Conservation (phyloP, 495 filamentous ascomycete genomes). For the Cryomyces minteri region DNA sequence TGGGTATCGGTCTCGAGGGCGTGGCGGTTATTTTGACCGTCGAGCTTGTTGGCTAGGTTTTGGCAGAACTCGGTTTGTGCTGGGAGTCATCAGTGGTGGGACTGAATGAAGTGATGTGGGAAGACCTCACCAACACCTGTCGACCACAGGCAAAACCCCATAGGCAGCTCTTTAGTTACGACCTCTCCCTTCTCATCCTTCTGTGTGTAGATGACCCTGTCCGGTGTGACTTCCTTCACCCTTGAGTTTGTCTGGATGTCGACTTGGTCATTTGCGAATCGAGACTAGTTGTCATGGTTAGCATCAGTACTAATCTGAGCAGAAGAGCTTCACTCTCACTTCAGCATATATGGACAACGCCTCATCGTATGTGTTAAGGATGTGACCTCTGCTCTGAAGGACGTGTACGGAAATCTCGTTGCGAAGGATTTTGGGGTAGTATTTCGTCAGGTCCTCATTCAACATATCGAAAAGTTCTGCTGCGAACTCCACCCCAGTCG, state of each 20-base stretch:
- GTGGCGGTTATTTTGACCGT: conserved; percentile 65
- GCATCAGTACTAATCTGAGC: background rate
- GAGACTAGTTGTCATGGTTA: conserved; percentile 21
- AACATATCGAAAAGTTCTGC: conserved; percentile 91
- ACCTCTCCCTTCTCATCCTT: conserved; percentile 49
- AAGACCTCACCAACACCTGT: conserved; percentile 54
- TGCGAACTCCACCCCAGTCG: conserved; percentile 94
- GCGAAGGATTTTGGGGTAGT: conserved; percentile 75
- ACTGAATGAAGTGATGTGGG: background rate
- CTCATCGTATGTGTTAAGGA: conserved; percentile 97
- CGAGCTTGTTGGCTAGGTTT: conserved; percentile 47
- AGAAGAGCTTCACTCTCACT: conserved; percentile 16
- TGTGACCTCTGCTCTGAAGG: conserved; percentile 84
- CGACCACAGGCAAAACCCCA: conserved; percentile 95
- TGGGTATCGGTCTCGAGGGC: conserved; percentile 93
- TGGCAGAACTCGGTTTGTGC: conserved; percentile 64
- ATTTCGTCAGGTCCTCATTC: conserved; percentile 75
- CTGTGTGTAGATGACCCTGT: conserved; percentile 79
- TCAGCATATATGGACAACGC: conserved; percentile 85
- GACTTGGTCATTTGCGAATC: conserved; percentile 78
- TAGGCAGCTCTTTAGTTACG: conserved; percentile 80
- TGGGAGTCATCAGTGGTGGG: background rate
- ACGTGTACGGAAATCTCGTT: conserved; percentile 97
- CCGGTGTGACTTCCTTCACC: conserved; percentile 69
- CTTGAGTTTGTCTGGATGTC: conserved; percentile 81